A percentile compares a stretch with the other conserved stretches of the same genome.
Evolutionary conservation across 1,284 basidiomycete genomes (phyloP).

Genomic region (Heliocybe sulcata): DNA sequence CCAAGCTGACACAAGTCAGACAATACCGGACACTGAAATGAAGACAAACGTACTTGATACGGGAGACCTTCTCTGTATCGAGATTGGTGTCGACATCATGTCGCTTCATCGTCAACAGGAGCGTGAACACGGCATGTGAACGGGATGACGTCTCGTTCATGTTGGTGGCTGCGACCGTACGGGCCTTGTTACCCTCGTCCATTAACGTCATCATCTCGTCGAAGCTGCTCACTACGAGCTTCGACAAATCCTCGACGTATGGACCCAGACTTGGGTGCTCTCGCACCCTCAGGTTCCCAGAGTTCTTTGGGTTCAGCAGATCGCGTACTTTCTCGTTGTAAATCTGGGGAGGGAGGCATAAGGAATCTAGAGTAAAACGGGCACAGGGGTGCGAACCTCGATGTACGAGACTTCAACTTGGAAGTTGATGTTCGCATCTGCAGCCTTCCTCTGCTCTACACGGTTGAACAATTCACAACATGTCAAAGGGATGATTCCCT

Average conservation of each 20-base stretch:
- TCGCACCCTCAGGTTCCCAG: slow-evolving; percentile 91
- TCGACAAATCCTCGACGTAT: slow-evolving; percentile 96
- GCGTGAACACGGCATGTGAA: slow-evolving; percentile 96
- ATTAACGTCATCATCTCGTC: slow-evolving; percentile 97
- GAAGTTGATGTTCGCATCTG: slow-evolving; percentile 71
- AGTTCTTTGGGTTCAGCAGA: slow-evolving; percentile 95
- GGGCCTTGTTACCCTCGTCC: slow-evolving; percentile 98
- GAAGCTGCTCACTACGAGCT: slow-evolving; percentile 87
- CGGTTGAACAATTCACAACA: slow-evolving; percentile 90
- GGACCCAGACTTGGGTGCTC: slow-evolving; percentile 94
- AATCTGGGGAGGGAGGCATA: slow-evolving; percentile 43
- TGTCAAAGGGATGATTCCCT: slow-evolving; percentile 95
- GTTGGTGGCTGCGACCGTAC: slow-evolving; percentile 97
- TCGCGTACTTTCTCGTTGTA: slow-evolving; percentile 99
- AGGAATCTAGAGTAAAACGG: slow-evolving; percentile 5
- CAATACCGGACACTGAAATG: slow-evolving; percentile 13
- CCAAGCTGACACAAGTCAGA: slow-evolving; percentile 43
- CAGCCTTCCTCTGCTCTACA: slow-evolving; percentile 59
- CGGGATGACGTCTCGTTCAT: slow-evolving; percentile 99
- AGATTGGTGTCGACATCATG: slow-evolving; percentile 79
- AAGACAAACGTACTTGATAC: slow-evolving; percentile 67
- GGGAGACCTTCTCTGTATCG: slow-evolving; percentile 93
- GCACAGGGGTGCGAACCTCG: slow-evolving; percentile 42
- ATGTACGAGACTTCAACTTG: slow-evolving; percentile 98
- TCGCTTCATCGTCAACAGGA: slow-evolving; percentile 87